Evolutionary conservation across 495 filamentous ascomycete species (phyloP).

Genomic region (Chaetomium tenue): DNA sequence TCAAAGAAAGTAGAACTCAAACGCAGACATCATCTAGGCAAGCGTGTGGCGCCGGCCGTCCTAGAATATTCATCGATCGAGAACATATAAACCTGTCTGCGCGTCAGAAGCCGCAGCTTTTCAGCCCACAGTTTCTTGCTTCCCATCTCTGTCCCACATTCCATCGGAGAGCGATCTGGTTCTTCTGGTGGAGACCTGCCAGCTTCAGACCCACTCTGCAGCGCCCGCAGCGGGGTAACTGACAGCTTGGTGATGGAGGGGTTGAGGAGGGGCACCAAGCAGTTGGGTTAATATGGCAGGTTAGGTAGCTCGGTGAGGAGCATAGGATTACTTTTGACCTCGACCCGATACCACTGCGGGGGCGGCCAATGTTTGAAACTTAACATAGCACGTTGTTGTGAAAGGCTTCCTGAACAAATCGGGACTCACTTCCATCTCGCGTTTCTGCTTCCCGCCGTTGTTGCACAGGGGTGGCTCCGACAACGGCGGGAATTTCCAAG

Average conservation of each 20-base stretch:
- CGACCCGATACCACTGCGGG: not conserved
- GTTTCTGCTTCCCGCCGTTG: not conserved
- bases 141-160: not conserved
- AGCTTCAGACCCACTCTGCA: not conserved
- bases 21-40: too few relatives aligned
- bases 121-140: not conserved
- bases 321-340: not conserved
- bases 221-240: slow-evolving; percentile 20
- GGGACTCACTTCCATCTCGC: not conserved
- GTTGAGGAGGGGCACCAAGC: slow-evolving; percentile 18
- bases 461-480: slow-evolving; percentile 25
- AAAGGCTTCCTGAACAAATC: not conserved
- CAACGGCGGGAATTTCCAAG: slow-evolving; percentile 12
- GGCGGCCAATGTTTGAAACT: not conserved
- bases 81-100: too few relatives aligned
- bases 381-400: not conserved
- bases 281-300: not conserved
- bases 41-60: too few relatives aligned
- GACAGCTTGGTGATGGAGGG: slow-evolving; percentile 20
- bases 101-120: not conserved
- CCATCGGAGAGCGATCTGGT: slow-evolving; percentile 12
- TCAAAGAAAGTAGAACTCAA: too few relatives aligned
- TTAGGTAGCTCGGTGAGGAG: not conserved
- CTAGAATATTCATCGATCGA: too few relatives aligned
- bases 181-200: slow-evolving; percentile 9